phyloP scores from a whole-genome alignment of 202 grass and related monocot species.

The Carex arenaria region DNA sequence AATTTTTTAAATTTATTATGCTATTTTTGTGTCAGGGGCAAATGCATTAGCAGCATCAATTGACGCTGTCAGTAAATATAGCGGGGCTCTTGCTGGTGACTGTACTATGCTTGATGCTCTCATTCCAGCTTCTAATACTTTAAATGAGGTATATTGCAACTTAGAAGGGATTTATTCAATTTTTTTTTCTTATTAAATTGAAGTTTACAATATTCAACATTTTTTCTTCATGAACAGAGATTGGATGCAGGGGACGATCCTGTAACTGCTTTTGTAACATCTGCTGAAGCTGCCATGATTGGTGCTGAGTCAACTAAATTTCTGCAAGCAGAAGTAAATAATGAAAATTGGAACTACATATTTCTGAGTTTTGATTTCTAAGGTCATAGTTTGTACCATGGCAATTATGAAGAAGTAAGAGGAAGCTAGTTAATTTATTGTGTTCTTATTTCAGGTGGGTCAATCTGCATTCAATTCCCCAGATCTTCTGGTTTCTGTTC shows the following conservation, averaged over 20 bases:
- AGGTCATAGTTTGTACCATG: not conserved
- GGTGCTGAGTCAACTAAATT: conserved; percentile 57
- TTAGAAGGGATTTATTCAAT: not conserved
- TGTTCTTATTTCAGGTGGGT: conserved; percentile 29
- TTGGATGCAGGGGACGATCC: conserved; percentile 69
- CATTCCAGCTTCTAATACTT: conserved; percentile 66
- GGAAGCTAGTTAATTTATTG: not conserved
- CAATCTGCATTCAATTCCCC: conserved; percentile 38
- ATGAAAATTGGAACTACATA: conserved; percentile 1
- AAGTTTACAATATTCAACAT: not conserved
- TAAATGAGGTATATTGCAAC: conserved; percentile 48
- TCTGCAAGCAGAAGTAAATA: conserved; percentile 1
- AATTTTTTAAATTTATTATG: not conserved
- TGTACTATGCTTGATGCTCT: conserved; percentile 94
- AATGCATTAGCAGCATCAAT: conserved; percentile 75
- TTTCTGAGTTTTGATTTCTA: not conserved
- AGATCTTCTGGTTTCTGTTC: conserved; percentile 40
- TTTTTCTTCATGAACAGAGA: conserved; percentile 37
- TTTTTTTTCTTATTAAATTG: not conserved
- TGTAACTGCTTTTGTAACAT: conserved; percentile 56
- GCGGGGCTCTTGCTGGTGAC: conserved; percentile 62
- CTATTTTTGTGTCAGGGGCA: conserved; percentile 42
- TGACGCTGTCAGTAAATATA: conserved; percentile 88
- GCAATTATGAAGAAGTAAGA: not conserved
- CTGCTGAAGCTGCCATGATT: conserved; percentile 76